These are phyloP conservation scores for Colletotrichum nymphaeae DNA, from an alignment of 2,329 filamentous ascomycete species.

Conservation along the genomic window DNA sequence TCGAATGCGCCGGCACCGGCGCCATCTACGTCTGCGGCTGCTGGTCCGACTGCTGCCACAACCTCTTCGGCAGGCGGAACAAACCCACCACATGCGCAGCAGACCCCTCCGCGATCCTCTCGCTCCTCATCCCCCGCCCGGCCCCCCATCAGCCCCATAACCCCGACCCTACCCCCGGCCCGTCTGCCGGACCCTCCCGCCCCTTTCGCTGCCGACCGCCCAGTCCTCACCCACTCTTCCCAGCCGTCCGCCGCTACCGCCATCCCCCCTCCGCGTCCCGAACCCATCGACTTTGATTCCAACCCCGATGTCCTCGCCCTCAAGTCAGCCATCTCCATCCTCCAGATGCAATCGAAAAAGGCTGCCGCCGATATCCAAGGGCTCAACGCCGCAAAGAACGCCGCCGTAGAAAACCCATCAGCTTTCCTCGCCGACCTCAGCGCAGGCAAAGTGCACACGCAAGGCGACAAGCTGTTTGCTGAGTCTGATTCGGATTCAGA, in stretches of 20 bases:
- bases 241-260: constrained; percentile 51
- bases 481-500: constrained; percentile 38
- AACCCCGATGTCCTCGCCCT: constrained; percentile 92
- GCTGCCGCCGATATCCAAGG: constrained; percentile 80
- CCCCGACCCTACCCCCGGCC: constrained; percentile 58
- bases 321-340: constrained; percentile 83
- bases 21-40: constrained; percentile 11
- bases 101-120: constrained; percentile 34
- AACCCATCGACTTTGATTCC: constrained; percentile 67
- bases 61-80: constrained; percentile 6
- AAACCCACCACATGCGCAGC: constrained; percentile 8
- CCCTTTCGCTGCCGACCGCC: constrained; percentile 47
- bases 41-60: constrained; percentile 1
- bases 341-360: constrained; percentile 87
- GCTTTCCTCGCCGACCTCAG: constrained; percentile 77
- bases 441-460: constrained; percentile 67
- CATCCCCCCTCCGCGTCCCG: constrained; percentile 59
- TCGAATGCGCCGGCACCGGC: constrained; percentile 36
- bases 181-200: constrained; percentile 42
- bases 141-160: constrained; percentile 68
- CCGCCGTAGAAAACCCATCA: constrained; percentile 77
- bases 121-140: constrained; percentile 55
- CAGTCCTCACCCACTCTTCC: constrained; percentile 56
- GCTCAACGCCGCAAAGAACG: constrained; percentile 76
- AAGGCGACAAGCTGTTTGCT: constrained; percentile 44